A percentile compares a stretch with the other conserved stretches of the same genome.
phyloP scores from a whole-genome alignment of 2,329 filamentous ascomycete species.

The Aspergillus pseudoterreus region DNA sequence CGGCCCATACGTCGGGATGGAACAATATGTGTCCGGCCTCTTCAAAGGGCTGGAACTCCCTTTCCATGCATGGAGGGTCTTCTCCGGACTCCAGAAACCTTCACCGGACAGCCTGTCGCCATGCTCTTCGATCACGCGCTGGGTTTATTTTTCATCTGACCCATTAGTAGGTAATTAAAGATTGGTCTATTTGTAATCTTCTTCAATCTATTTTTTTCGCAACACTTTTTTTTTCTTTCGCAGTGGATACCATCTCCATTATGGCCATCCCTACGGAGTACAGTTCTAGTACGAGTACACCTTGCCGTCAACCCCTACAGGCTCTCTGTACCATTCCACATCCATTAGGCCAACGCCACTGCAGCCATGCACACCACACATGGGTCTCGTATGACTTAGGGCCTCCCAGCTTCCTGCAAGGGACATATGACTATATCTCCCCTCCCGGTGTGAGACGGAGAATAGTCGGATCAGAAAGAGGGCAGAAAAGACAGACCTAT shows the following conservation, averaged over 20 bases:
- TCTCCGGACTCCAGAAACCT: constrained; percentile 19
- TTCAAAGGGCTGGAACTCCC: background rate
- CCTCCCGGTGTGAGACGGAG: too few relatives aligned
- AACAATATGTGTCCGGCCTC: constrained; percentile 4
- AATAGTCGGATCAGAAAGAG: too few relatives aligned
- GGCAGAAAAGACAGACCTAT: too few relatives aligned
- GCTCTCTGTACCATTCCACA: background rate
- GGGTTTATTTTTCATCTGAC: constrained; percentile 9
- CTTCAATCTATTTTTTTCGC: too few relatives aligned
- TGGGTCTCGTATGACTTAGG: background rate
- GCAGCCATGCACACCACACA: background rate
- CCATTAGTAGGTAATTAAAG: background rate
- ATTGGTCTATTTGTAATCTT: too few relatives aligned
- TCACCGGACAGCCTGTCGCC: constrained; percentile 18
- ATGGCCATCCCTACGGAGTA: too few relatives aligned
- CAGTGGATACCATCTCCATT: too few relatives aligned
- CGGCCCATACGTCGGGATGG: constrained; percentile 8
- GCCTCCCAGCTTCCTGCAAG: too few relatives aligned
- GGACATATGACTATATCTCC: too few relatives aligned
- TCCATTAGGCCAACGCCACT: background rate
- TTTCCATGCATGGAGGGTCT: background rate
- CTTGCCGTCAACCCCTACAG: too few relatives aligned
- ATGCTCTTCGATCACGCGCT: constrained; percentile 13
- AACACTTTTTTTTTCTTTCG: too few relatives aligned
- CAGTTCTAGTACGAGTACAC: too few relatives aligned